Conservation (phyloP, 23 red algal species). For the Gracilaria caudata region DNA sequence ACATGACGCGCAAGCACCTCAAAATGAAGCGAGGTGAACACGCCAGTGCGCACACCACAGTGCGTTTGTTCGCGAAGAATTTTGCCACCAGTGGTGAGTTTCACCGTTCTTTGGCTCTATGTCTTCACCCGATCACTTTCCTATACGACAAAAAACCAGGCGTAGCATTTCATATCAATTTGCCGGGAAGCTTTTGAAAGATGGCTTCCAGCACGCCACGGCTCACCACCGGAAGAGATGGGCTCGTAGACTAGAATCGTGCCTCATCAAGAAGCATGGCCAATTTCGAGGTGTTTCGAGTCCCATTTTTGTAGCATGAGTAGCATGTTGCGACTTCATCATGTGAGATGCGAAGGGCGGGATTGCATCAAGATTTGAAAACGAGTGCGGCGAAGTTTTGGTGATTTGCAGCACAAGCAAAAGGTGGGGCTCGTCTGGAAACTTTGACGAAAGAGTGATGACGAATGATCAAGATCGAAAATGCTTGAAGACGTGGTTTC, state of each 20-base stretch:
- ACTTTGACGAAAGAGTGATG: too few relatives aligned
- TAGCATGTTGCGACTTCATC: not conserved
- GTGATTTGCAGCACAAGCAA: too few relatives aligned
- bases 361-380: not conserved
- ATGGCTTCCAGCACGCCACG: not conserved
- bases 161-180: conserved; percentile 1
- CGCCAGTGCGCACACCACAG: conserved; percentile 1
- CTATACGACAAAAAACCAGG: conserved; percentile 24
- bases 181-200: conserved; percentile 4
- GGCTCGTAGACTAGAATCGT: not conserved
- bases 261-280: conserved; percentile 23
- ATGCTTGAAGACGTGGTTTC: too few relatives aligned
- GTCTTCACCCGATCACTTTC: not conserved
- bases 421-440: too few relatives aligned
- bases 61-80: not conserved
- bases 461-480: too few relatives aligned
- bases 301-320: conserved; percentile 21
- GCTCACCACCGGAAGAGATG: not conserved
- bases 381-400: too few relatives aligned
- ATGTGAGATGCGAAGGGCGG: not conserved
- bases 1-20: conserved; percentile 2
- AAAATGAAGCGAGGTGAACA: not conserved
- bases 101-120: not conserved
- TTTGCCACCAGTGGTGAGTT: not conserved
- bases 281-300: not conserved